These are phyloP conservation scores for Pontederia paniculata DNA, from an alignment of 176 grass and related monocot genomes.

Conservation along the genomic window DNA sequence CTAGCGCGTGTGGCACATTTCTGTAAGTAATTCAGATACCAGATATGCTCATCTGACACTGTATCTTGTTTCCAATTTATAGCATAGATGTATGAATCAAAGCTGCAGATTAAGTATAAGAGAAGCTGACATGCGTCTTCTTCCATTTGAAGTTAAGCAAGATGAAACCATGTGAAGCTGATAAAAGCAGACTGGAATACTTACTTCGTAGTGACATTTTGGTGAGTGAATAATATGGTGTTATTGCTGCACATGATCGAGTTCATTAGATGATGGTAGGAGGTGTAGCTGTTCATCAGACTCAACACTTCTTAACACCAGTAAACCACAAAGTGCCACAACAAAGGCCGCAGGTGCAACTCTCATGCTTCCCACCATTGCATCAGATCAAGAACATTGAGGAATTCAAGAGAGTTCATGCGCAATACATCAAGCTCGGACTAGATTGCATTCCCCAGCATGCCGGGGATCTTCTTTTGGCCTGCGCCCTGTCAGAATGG, in stretches of 20 bases:
- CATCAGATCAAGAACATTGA: conserved; percentile 29
- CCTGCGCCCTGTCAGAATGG: conserved; percentile 49
- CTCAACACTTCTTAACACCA: conserved; percentile 29
- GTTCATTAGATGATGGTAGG: conserved; percentile 29
- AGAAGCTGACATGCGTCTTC: too few relatives aligned
- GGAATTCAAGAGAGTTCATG: conserved; percentile 42
- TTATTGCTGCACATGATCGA: neutral
- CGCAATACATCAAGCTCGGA: conserved; percentile 46
- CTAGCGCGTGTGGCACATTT: too few relatives aligned
- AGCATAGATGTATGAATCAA: too few relatives aligned
- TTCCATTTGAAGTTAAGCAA: too few relatives aligned
- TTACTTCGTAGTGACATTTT: too few relatives aligned
- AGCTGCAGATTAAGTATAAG: too few relatives aligned
- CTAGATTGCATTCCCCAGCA: conserved; percentile 37
- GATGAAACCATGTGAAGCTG: too few relatives aligned
- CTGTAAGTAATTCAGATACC: too few relatives aligned
- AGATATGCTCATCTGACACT: too few relatives aligned
- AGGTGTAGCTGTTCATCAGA: conserved; percentile 33
- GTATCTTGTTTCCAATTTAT: too few relatives aligned
- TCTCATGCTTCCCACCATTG: conserved; percentile 15
- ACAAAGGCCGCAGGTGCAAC: conserved; percentile 20
- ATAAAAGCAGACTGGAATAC: too few relatives aligned
- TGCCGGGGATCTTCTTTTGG: conserved; percentile 40
- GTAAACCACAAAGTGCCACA: conserved; percentile 10
- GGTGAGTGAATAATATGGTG: too few relatives aligned